Base-by-base conservation (phyloP, 1,284 basidiomycete genomes). In the Malassezia sp. region DNA sequence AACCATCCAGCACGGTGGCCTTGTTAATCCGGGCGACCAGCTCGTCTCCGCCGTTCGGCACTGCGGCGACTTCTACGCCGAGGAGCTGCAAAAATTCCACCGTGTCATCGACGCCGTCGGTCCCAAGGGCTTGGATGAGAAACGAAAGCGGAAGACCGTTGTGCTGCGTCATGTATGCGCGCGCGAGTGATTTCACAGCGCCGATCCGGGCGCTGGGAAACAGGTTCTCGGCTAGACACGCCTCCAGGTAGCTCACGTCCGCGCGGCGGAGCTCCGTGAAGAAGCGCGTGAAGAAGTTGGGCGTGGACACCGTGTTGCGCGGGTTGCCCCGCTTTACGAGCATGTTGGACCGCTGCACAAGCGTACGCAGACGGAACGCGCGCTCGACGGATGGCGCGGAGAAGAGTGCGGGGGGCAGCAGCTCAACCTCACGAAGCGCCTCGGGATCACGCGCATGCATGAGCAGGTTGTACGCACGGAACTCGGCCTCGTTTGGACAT, bases 401-500 rank as follows among this genome's bases (percentile, higher is more conserved):
- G 43, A 80, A 77, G 56, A 96, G 80, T 32, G 77, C 67, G 1
- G 74, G 71, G 0, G 89, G 85, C n/a, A 93, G 79, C 42, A 82
- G 78, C 54, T 90, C 74, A 5, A 72, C 74, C 32, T 74, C 72
- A 38, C 88, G 72, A 74, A 83, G 44, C 76, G 84, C 73, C 79
- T 87, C 73, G 63, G 80, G 73, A 79, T 90, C 84, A 29, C 86
- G 80, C 31, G 93, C 82, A 63, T 93, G 87, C 30, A 86, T 83
- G 28, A 96, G 78, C 28, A 90, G 80, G 67, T 91, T 85, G 73
- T 96, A 96, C 0, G 93, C 82, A 17, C 87, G 81, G 79, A 97
- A 93, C 72, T 97, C 91, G 37, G 93, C 79, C 67, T 96, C 89
- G 45, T 84, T 83, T 0, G 83, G 80, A 6, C 82, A 83, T 39